Percentiles rank a stretch among this genome's conserved stretches.
Evolutionary conservation across 202 grass and related monocot species (phyloP).

Genomic region (Cymbopogon flexuosus): DNA sequence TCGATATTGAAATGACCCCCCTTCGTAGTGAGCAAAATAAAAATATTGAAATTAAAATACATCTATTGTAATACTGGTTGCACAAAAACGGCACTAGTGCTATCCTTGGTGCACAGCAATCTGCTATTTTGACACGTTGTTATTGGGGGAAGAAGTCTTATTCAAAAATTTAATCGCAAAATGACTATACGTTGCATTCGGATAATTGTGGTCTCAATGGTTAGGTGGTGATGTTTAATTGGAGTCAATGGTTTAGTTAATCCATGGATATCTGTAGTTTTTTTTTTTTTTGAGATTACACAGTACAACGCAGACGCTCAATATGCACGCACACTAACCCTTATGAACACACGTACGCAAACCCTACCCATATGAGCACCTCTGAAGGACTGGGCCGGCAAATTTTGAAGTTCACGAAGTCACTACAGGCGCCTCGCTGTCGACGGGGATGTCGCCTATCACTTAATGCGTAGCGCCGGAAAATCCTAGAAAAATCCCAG

Average conservation of each 20-base stretch:
- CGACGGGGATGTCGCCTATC: too few relatives aligned
- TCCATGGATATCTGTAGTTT: background rate
- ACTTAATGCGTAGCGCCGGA: too few relatives aligned
- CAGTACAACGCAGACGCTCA: too few relatives aligned
- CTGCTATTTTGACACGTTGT: background rate
- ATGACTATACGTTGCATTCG: background rate
- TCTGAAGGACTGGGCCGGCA: too few relatives aligned
- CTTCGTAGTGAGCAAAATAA: background rate
- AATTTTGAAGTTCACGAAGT: too few relatives aligned
- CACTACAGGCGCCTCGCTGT: too few relatives aligned
- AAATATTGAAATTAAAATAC: background rate
- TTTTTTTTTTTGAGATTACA: too few relatives aligned
- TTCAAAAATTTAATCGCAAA: background rate
- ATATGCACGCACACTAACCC: too few relatives aligned
- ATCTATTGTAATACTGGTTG: background rate
- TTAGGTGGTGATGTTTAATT: constrained; percentile 32
- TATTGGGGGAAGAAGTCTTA: background rate
- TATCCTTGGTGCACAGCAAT: background rate
- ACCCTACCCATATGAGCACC: too few relatives aligned
- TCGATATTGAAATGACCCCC: too few relatives aligned
- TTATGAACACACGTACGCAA: too few relatives aligned
- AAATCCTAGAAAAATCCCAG: too few relatives aligned
- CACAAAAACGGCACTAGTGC: background rate
- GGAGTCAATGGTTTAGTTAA: background rate
- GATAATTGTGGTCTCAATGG: constrained; percentile 4